Evolutionary conservation across 352 stramenopile genomes (phyloP), one percentile per base, ranked within the genome.

Genomic region (Peronospora farinosa): DNA sequence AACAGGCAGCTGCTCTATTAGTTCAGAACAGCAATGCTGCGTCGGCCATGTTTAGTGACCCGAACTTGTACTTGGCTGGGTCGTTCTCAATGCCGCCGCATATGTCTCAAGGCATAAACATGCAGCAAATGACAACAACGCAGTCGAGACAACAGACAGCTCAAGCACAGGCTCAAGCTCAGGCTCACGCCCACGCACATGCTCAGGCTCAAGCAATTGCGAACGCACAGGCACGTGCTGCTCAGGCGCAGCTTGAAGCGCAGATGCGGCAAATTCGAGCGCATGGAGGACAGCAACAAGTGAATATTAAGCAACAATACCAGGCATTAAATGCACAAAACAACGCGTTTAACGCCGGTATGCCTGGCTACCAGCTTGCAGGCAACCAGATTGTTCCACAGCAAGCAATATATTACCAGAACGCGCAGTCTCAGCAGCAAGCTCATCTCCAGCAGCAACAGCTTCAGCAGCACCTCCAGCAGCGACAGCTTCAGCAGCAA

Each of bases 1-100:
- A 85, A 33, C 73, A 87, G 27, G 67, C 71, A 6, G 76, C 76
- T 5, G 63, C 60, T 2, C 42, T 87, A 35, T 49, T 85, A 33
- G 69, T 83, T 15, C 73, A 74, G 40, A 80, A 65, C 47, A 80
- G 59, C 52, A 79, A 62, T 19, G 54, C 68, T 3, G 56, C 68
- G 2, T 70, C 76, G 1, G 64, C 72, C n/a, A 54, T 86, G 30
- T 86, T 88, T 54, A 67, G 60, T 12, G 72, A 85, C 33, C 69
- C 78, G 9, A 86, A 72, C 39, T 51, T 88, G 47, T 88, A 88
- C 47, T 42, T 88, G 23, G 78, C 68, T 6, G 74, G 74, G 1
- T 79, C 74, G 21, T 86, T 78, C 39, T 49, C 67, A 3, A 41
- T 88, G 5, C 67, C 69, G 0, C 61, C 61, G 31, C 76, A 87